Conservation (phyloP, 2,329 filamentous ascomycete genomes). For the Amylocarpus encephaloides region DNA sequence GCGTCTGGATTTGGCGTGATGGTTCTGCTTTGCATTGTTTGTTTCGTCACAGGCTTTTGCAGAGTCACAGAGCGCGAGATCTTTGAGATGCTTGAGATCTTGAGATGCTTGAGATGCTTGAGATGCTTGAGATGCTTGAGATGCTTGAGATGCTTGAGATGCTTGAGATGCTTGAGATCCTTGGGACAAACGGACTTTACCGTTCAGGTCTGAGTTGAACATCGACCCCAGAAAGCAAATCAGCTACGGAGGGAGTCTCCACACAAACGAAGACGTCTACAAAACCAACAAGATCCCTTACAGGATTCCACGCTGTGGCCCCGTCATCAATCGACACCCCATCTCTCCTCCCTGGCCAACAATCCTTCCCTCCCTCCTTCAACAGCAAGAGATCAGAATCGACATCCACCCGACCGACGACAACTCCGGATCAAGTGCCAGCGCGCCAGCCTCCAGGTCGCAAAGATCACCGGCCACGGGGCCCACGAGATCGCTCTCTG, state of each 20-base stretch:
- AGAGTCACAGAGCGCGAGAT: too few relatives aligned
- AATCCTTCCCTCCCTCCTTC: too few relatives aligned
- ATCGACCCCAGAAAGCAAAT: neutral
- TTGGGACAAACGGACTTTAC: neutral
- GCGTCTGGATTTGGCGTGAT: too few relatives aligned
- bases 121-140: too few relatives aligned
- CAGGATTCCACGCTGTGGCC: too few relatives aligned
- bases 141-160: too few relatives aligned
- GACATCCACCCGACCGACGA: slow-evolving; percentile 2
- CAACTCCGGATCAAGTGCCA: neutral
- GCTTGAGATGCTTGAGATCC: too few relatives aligned
- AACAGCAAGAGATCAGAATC: too few relatives aligned
- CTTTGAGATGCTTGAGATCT: too few relatives aligned
- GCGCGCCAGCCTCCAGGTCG: neutral
- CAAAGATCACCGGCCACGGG: neutral
- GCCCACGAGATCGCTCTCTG: neutral
- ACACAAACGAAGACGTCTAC: neutral
- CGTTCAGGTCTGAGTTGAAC: neutral
- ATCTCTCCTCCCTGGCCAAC: too few relatives aligned
- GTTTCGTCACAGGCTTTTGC: neutral
- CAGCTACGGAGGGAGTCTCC: slow-evolving; percentile 1
- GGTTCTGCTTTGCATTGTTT: neutral
- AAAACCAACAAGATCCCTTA: neutral
- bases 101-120: too few relatives aligned
- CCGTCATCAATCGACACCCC: too few relatives aligned